Base-by-base conservation (phyloP, 768 basidiomycete genomes). In the Glaciozyma martinii region DNA sequence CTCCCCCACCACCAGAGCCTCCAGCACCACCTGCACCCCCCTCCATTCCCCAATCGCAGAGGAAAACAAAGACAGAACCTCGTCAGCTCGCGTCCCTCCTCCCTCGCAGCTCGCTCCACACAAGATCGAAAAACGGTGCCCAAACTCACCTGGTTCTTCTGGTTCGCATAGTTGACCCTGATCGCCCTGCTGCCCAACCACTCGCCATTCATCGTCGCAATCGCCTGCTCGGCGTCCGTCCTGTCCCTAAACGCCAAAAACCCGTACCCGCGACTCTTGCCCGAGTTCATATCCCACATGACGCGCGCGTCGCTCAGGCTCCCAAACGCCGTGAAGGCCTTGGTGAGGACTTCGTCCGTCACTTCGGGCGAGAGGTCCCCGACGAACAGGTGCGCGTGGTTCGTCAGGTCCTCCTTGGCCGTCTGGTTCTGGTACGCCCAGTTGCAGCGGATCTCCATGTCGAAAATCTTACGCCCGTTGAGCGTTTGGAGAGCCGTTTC, bases 221-320 rank as follows among this genome's bases (percentile, higher is more conserved):
- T 99, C 50, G 95, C 95, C 77, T 98, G 95, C 77, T 99, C 95
- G 40, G 95, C 95, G 74, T 99, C 95, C 59, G 94, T 90, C 79
- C 94, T 93, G 81, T 99, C 95, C 74, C 94, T 84, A 83, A 97
- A 98, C 4, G 94, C 93, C 70, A 98, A 84, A 83, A 98, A 98
- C 58, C 94, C 93, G 75, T 98, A 97, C 49, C 94, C 94, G 74
- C 94, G 87, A 74, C 88, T 90, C 80, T 98, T 97, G 67, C 95
- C 95, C 60, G 93, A 94, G 79, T 93, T 95, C 91, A 98, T 97
- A 77, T 99, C 95, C 94, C 94, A 98, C 94, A 98, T 98, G 66
- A 98, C 95, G 42, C 95, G 85, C 57, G 94, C 94, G 78, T 99
- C 95, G 59, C 90, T 93, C 79, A 99, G 82, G 66, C 88, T 88